Evolutionary conservation across 768 basidiomycete genomes (phyloP).

Genomic region (Rhizopogon vesiculosus): DNA sequence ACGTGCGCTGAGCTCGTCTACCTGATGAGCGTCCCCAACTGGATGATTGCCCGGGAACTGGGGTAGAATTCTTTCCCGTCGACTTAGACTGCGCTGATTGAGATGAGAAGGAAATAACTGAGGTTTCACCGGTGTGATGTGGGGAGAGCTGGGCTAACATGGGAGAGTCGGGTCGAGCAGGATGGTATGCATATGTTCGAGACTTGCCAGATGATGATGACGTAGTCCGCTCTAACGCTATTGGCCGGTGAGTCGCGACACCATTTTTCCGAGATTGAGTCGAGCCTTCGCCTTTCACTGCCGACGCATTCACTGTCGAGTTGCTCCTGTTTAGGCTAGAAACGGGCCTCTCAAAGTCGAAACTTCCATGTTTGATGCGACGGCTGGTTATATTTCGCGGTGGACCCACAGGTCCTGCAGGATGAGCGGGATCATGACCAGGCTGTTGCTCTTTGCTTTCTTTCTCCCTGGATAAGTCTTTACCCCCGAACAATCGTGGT

Average conservation of each 20-base stretch:
- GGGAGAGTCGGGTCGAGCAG: constrained; percentile 15
- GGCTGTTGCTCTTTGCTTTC: constrained; percentile 19
- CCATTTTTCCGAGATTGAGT: neutral
- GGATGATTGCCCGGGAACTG: constrained; percentile 38
- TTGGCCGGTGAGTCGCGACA: constrained; percentile 11
- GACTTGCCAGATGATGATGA: constrained; percentile 22
- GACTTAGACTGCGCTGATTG: constrained; percentile 35
- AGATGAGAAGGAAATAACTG: constrained; percentile 27
- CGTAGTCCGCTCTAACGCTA: constrained; percentile 18
- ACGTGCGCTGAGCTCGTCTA: constrained; percentile 31
- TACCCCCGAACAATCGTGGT: constrained; percentile 23
- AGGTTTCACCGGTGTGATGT: constrained; percentile 33
- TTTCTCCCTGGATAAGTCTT: constrained; percentile 19
- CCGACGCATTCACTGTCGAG: constrained; percentile 19
- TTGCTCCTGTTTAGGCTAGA: constrained; percentile 26
- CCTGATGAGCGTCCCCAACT: constrained; percentile 57
- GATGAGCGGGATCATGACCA: constrained; percentile 6
- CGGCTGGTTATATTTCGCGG: constrained; percentile 30
- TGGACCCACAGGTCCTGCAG: constrained; percentile 2
- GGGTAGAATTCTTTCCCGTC: constrained; percentile 18
- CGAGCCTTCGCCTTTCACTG: constrained; percentile 3
- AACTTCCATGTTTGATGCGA: constrained; percentile 63
- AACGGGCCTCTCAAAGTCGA: constrained; percentile 72
- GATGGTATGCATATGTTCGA: constrained; percentile 3
- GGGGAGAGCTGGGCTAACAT: constrained; percentile 24